A percentile compares a stretch with the other conserved stretches of the same genome.
phyloP scores from a whole-genome alignment of 2,329 filamentous ascomycete genomes.

The Aspergillus japonicus region DNA sequence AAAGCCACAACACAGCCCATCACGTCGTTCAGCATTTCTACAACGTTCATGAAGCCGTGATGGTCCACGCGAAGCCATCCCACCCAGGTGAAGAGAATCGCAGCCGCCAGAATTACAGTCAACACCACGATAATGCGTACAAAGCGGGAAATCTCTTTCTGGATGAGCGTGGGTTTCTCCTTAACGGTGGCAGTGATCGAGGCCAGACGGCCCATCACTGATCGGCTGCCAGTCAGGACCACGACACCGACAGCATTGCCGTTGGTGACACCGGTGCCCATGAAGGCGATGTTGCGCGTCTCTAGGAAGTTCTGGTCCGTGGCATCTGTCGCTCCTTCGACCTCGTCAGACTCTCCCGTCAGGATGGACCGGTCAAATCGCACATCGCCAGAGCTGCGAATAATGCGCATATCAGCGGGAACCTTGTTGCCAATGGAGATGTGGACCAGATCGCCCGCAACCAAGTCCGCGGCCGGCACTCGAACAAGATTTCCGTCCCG shows the following conservation, averaged over 20 bases:
- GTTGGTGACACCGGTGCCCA: slow-evolving; percentile 73
- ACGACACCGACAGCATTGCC: slow-evolving; percentile 68
- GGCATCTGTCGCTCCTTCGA: slow-evolving; percentile 62
- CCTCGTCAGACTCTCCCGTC: slow-evolving; percentile 68
- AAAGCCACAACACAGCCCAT: slow-evolving; percentile 74
- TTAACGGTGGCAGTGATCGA: slow-evolving; percentile 71
- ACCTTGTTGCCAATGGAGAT: slow-evolving; percentile 73
- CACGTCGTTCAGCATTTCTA: slow-evolving; percentile 69
- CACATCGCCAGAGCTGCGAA: slow-evolving; percentile 67
- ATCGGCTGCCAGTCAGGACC: slow-evolving; percentile 68
- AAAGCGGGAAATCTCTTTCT: slow-evolving; percentile 71
- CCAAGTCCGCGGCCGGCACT: slow-evolving; percentile 61
- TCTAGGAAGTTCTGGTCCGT: slow-evolving; percentile 75
- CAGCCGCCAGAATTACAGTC: slow-evolving; percentile 62
- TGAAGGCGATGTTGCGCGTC: slow-evolving; percentile 72
- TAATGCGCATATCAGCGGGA: slow-evolving; percentile 71
- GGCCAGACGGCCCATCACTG: slow-evolving; percentile 75
- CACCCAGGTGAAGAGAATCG: slow-evolving; percentile 56
- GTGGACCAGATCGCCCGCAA: slow-evolving; percentile 69
- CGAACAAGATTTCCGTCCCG: slow-evolving; percentile 59
- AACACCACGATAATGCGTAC: slow-evolving; percentile 67
- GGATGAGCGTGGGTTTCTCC: slow-evolving; percentile 65
- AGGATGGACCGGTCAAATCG: slow-evolving; percentile 74
- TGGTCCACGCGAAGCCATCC: slow-evolving; percentile 66
- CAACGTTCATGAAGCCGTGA: slow-evolving; percentile 69